Conservation (phyloP, 106 monocot genomes). For the Platanthera zijinensis region DNA sequence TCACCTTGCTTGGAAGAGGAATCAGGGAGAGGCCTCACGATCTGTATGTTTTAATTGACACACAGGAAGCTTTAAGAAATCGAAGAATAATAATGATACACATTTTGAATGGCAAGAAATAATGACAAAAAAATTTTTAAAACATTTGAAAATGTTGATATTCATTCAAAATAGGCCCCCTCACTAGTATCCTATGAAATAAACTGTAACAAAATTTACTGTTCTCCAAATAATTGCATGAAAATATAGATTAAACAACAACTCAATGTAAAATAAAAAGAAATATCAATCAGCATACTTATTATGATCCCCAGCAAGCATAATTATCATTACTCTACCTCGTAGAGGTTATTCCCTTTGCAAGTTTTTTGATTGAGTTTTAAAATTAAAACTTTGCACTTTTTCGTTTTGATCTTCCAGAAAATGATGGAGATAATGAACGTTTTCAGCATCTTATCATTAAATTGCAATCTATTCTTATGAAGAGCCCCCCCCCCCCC, state of each 20-base stretch:
- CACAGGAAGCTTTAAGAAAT: neutral
- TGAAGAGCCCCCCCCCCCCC: too few species aligned
- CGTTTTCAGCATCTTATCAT: too few species aligned
- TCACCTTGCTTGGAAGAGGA: conserved; percentile 70
- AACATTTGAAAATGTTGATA: neutral
- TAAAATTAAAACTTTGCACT: too few species aligned
- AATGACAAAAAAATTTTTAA: neutral
- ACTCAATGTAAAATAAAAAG: neutral
- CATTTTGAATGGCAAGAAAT: neutral
- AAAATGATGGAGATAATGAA: too few species aligned
- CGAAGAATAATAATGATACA: neutral
- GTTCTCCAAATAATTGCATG: neutral
- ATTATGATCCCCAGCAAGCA: neutral
- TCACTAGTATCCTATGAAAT: neutral
- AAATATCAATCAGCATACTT: neutral
- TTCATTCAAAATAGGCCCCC: too few species aligned
- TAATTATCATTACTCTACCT: neutral
- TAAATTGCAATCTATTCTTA: too few species aligned
- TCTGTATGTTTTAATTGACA: conserved; percentile 19
- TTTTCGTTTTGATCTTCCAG: too few species aligned
- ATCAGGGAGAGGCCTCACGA: conserved; percentile 46
- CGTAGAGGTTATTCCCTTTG: too few species aligned
- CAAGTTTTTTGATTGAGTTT: too few species aligned
- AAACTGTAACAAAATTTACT: neutral
- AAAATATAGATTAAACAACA: neutral